Conservation (phyloP, 768 basidiomycete genomes). For the Suillus subalutaceus region DNA sequence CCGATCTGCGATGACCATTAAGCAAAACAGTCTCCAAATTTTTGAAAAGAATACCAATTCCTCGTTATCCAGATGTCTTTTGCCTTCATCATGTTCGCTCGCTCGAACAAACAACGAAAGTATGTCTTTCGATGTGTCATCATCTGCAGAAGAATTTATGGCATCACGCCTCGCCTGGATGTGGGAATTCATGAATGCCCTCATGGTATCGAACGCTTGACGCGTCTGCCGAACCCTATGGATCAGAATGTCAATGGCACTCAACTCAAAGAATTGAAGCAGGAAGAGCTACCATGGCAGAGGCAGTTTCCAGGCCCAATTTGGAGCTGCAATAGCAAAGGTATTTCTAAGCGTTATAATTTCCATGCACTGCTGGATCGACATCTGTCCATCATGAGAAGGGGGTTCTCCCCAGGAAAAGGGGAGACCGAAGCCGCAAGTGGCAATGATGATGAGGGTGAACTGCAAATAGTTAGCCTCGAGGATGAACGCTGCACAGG, state of each 20-base stretch:
- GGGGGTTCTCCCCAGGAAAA: constrained; percentile 24
- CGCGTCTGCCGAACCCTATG: constrained; percentile 24
- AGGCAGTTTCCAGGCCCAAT: constrained; percentile 28
- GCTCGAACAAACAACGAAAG: constrained; percentile 25
- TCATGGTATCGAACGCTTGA: constrained; percentile 24
- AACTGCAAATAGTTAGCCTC: constrained; percentile 15
- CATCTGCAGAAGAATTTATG: constrained; percentile 15
- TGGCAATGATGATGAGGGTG: constrained; percentile 25
- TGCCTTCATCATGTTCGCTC: constrained; percentile 23
- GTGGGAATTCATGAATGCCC: constrained; percentile 22
- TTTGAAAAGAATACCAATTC: constrained; percentile 19
- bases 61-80: constrained; percentile 16
- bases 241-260: neutral
- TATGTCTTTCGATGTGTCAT: constrained; percentile 17
- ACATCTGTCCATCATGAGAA: constrained; percentile 20
- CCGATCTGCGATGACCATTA: constrained; percentile 44
- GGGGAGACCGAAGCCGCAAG: constrained; percentile 27
- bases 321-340: constrained; percentile 23
- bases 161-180: constrained; percentile 15
- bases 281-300: constrained; percentile 17
- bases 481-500: neutral
- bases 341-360: constrained; percentile 15
- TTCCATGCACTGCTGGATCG: constrained; percentile 24
- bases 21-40: neutral
- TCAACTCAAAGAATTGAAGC: neutral